Percentiles rank a stretch among this genome's conserved stretches.
phyloP scores from a whole-genome alignment of 2,329 filamentous ascomycete species.

The Aspergillus piperis region DNA sequence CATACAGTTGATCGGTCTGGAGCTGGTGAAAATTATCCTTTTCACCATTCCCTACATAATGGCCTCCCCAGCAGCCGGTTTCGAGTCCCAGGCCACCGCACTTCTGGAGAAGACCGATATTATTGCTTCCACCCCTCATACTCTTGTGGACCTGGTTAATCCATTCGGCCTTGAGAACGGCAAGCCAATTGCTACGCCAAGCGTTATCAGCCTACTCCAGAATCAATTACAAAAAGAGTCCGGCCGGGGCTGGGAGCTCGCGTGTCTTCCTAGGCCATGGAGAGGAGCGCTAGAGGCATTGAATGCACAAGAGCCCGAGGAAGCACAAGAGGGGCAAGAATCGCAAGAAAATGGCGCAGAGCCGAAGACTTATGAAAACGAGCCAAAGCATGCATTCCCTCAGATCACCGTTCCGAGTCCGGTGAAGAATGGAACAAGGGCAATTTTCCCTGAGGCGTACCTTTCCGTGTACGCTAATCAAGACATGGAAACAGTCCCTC shows the following conservation, averaged over 20 bases:
- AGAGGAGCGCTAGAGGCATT: slow-evolving; percentile 31
- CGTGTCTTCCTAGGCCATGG: slow-evolving; percentile 62
- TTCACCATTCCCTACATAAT: slow-evolving; percentile 91
- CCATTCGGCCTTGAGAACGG: slow-evolving; percentile 69
- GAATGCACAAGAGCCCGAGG: slow-evolving; percentile 19
- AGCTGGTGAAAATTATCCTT: slow-evolving; percentile 95
- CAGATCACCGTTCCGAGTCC: slow-evolving; percentile 72
- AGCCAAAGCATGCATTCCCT: slow-evolving; percentile 75
- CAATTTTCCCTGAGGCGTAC: slow-evolving; percentile 89
- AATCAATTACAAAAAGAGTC: slow-evolving; percentile 81
- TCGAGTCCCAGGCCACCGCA: slow-evolving; percentile 71
- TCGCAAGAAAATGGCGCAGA: slow-evolving; percentile 42
- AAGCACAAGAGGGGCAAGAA: slow-evolving; percentile 39
- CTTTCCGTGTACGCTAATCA: slow-evolving; percentile 89
- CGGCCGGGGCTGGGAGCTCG: slow-evolving; percentile 71
- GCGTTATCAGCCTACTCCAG: slow-evolving; percentile 78
- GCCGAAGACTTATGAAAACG: slow-evolving; percentile 60
- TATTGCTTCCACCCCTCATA: slow-evolving; percentile 84
- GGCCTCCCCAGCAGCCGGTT: slow-evolving; percentile 68
- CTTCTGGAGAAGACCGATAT: slow-evolving; percentile 93
- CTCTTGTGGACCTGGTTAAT: slow-evolving; percentile 81
- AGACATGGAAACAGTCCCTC: slow-evolving; percentile 85
- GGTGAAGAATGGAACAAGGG: slow-evolving; percentile 70
- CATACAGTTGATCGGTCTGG: slow-evolving; percentile 63
- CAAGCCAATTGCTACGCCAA: slow-evolving; percentile 65